phyloP scores from a whole-genome alignment of 2,329 filamentous ascomycete genomes.

The Xenoacremonium recifei region DNA sequence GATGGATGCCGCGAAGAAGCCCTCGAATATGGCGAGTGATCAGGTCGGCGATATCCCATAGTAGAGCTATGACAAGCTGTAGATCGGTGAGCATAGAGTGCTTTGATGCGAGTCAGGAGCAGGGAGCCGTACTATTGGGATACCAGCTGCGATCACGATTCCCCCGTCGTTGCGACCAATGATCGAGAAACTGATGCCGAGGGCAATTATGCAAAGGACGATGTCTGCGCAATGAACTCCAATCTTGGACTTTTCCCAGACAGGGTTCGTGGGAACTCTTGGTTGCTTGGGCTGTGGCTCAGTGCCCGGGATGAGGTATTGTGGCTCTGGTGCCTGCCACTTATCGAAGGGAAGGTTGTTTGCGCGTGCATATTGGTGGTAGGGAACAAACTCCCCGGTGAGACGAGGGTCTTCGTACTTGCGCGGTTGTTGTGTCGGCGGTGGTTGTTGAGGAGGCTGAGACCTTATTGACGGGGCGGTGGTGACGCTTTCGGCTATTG shows the following conservation, averaged over 20 bases:
- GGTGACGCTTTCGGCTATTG: no score
- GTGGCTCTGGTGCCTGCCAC: constrained; percentile 1
- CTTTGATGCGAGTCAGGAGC: neutral
- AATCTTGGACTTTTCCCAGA: constrained; percentile 30
- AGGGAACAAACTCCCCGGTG: constrained; percentile 23
- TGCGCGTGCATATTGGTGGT: constrained; percentile 5
- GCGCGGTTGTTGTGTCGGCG: constrained; percentile 10
- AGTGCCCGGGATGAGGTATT: constrained; percentile 6
- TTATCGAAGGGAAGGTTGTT: constrained; percentile 12
- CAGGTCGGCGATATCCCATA: constrained; percentile 40
- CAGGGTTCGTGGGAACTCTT: constrained; percentile 11
- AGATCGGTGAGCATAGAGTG: neutral
- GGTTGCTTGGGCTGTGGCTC: constrained; percentile 8
- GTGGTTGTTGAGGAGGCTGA: no score
- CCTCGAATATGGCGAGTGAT: constrained; percentile 34
- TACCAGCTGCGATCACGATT: constrained; percentile 11
- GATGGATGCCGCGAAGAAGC: constrained; percentile 37
- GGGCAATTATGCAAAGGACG: constrained; percentile 23
- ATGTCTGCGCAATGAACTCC: constrained; percentile 27
- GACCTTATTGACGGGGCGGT: no score
- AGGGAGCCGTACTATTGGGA: constrained; percentile 17
- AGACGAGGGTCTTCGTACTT: no score
- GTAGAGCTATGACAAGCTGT: constrained; percentile 33
- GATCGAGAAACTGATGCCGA: constrained; percentile 28
- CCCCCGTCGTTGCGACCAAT: neutral